Evolutionary conservation across 2,329 filamentous ascomycete species (phyloP).

Genomic region (Trichoderma brevicompactum): DNA sequence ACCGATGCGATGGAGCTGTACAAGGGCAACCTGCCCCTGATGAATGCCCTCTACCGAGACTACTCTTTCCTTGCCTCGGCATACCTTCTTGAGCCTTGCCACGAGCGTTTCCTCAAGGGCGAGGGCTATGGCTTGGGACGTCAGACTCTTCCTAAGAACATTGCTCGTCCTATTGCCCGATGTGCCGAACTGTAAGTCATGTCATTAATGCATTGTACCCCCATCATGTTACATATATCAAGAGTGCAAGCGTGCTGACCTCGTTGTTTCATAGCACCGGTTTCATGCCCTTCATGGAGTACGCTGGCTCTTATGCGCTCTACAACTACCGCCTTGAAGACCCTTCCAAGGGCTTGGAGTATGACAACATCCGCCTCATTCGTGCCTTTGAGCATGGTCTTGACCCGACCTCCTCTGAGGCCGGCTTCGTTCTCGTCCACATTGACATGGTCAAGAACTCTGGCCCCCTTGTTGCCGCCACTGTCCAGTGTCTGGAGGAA

Average conservation of each 20-base stretch:
- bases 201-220: background rate
- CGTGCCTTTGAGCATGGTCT: conserved; percentile 91
- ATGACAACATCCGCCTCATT: conserved; percentile 77
- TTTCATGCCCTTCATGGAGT: conserved; percentile 94
- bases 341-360: conserved; percentile 60
- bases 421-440: conserved; percentile 94
- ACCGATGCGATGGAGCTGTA: conserved; percentile 74
- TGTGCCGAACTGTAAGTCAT: conserved; percentile 82
- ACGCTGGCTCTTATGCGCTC: conserved; percentile 69
- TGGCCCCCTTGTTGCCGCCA: conserved; percentile 73
- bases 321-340: conserved; percentile 69
- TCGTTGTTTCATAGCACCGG: conserved; percentile 54
- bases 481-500: conserved; percentile 68
- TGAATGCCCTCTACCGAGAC: conserved; percentile 88
- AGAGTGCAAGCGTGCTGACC: conserved; percentile 2
- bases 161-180: conserved; percentile 80
- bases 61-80: conserved; percentile 90
- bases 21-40: conserved; percentile 71
- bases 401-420: conserved; percentile 84
- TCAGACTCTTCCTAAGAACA: conserved; percentile 70
- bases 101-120: conserved; percentile 71
- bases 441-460: conserved; percentile 94
- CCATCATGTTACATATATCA: background rate
- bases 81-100: conserved; percentile 90
- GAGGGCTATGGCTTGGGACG: conserved; percentile 79